Conservation (phyloP, 768 basidiomycete genomes). For the Termitomyces sp. region DNA sequence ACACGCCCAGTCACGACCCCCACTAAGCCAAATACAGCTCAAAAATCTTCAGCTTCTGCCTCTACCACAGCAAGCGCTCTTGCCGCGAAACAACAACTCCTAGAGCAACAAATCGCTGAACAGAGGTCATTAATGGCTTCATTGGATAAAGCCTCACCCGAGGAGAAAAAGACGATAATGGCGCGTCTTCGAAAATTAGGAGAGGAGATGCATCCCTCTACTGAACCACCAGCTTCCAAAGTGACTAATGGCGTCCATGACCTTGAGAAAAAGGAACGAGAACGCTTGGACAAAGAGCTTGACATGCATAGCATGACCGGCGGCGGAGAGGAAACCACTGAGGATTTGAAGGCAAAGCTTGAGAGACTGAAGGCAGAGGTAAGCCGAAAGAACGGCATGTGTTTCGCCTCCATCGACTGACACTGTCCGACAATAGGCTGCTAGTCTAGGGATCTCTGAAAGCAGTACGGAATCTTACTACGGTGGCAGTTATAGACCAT, state of each 20-base stretch:
- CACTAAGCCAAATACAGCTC: slow-evolving; percentile 19
- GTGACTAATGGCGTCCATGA: slow-evolving; percentile 28
- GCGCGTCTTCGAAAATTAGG: slow-evolving; percentile 66
- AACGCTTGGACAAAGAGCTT: slow-evolving; percentile 78
- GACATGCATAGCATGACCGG: slow-evolving; percentile 51
- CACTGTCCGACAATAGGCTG: slow-evolving; percentile 41
- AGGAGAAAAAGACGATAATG: slow-evolving; percentile 81
- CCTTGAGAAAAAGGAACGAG: slow-evolving; percentile 51
- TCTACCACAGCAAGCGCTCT: slow-evolving; percentile 35
- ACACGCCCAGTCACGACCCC: slow-evolving; percentile 16
- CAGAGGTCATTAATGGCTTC: slow-evolving; percentile 82
- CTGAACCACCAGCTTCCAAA: slow-evolving; percentile 20
- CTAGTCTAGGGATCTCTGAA: slow-evolving; percentile 65
- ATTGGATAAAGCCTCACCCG: slow-evolving; percentile 52
- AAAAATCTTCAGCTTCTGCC: slow-evolving; percentile 30
- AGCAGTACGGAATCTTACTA: slow-evolving; percentile 31
- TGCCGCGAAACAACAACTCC: slow-evolving; percentile 67
- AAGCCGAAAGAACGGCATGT: slow-evolving; percentile 16
- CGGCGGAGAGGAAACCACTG: slow-evolving; percentile 48
- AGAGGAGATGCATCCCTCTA: slow-evolving; percentile 65
- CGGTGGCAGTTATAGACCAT: slow-evolving; percentile 50
- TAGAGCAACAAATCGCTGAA: slow-evolving; percentile 81
- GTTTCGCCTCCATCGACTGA: not conserved
- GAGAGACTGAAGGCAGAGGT: slow-evolving; percentile 80
- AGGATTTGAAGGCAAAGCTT: slow-evolving; percentile 68